phyloP scores from a whole-genome alignment of 202 grass and related monocot species.

The Saccharum hybrid region DNA sequence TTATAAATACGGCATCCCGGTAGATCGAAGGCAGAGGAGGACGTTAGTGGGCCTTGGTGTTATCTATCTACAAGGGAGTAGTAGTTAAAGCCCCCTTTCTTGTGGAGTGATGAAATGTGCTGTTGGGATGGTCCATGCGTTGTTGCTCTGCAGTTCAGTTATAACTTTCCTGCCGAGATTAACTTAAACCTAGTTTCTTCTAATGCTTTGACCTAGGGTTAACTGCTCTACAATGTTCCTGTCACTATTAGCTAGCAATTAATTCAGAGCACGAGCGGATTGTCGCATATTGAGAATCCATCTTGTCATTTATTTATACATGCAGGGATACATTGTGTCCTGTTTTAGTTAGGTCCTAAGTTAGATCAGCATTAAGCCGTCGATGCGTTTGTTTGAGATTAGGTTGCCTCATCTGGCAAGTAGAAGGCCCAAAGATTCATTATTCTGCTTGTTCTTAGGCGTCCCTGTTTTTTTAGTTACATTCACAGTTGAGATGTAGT shows the following conservation, averaged over 20 bases:
- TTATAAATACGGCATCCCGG: constrained; percentile 39
- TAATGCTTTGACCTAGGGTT: constrained; percentile 31
- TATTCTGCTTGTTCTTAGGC: neutral
- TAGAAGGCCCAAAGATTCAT: neutral
- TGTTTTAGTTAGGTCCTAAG: neutral
- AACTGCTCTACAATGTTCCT: constrained; percentile 20
- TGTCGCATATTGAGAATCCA: neutral
- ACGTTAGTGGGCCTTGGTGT: neutral
- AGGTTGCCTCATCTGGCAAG: neutral
- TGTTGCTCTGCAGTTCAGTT: neutral
- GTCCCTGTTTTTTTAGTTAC: neutral
- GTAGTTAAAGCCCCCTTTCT: constrained; percentile 25
- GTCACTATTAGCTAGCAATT: neutral
- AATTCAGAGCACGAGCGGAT: neutral
- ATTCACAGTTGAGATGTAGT: neutral
- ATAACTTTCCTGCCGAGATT: constrained; percentile 1
- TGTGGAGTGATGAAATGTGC: constrained; percentile 22
- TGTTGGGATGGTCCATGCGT: constrained; percentile 19
- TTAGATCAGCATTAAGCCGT: neutral
- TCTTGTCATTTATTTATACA: neutral
- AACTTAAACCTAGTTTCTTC: neutral
- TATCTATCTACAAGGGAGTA: constrained; percentile 15
- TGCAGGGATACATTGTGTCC: neutral
- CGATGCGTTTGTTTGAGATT: neutral
- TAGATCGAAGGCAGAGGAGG: constrained; percentile 37